Evolutionary conservation across 495 filamentous ascomycete species (phyloP).

Genomic region (Penicillium egyptiacum): DNA sequence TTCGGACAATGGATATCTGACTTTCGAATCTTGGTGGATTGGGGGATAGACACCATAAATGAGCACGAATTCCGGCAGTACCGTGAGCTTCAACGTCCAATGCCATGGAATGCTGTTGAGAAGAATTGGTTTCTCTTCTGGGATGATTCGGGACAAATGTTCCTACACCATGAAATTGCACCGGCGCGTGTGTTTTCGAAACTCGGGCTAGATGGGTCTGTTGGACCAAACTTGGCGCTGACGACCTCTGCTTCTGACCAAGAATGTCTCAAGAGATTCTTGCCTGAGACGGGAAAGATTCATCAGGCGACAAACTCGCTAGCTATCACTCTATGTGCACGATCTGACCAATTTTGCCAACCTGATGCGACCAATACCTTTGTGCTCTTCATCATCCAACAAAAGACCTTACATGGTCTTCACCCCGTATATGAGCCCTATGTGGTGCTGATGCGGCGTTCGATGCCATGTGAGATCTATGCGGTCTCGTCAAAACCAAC

Average conservation of each 20-base stretch:
- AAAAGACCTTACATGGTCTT: slow-evolving; percentile 46
- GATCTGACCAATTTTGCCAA: slow-evolving; percentile 43
- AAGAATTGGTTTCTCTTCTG: slow-evolving; percentile 62
- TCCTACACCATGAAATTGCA: slow-evolving; percentile 50
- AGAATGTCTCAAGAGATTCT: slow-evolving; percentile 40
- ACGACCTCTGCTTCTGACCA: slow-evolving; percentile 29
- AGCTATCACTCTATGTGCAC: slow-evolving; percentile 49
- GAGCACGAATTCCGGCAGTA: slow-evolving; percentile 33
- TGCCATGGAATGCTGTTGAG: slow-evolving; percentile 39
- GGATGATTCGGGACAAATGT: slow-evolving; percentile 43
- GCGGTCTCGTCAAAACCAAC: slow-evolving; percentile 50
- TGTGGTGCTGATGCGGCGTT: slow-evolving; percentile 46
- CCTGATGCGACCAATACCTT: slow-evolving; percentile 47
- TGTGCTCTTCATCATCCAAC: slow-evolving; percentile 52
- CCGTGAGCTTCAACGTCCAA: slow-evolving; percentile 49
- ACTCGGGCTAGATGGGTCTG: slow-evolving; percentile 40
- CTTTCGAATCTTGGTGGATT: slow-evolving; percentile 47
- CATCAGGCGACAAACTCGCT: slow-evolving; percentile 60
- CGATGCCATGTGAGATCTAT: slow-evolving; percentile 48
- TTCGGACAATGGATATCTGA: slow-evolving; percentile 55
- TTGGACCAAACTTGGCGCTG: slow-evolving; percentile 40
- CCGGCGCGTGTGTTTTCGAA: slow-evolving; percentile 48
- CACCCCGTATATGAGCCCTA: slow-evolving; percentile 56
- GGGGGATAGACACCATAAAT: slow-evolving; percentile 25
- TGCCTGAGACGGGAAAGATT: slow-evolving; percentile 42